These are phyloP conservation scores for Diaporthe eres DNA, from an alignment of 2,329 filamentous ascomycete genomes.

Conservation along the genomic window DNA sequence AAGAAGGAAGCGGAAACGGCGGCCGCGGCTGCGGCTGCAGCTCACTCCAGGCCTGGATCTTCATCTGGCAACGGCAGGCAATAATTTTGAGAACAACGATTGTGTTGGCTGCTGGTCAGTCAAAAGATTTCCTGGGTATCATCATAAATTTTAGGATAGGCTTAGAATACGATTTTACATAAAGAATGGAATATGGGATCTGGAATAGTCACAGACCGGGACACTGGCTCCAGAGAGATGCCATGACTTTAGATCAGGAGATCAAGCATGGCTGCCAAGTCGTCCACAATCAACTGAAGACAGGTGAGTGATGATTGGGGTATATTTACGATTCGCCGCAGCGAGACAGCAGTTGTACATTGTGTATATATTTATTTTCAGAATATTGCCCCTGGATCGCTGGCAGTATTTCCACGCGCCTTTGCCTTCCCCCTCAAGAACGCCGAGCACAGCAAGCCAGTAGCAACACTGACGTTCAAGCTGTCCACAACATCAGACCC, in stretches of 20 bases:
- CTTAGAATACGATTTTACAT: no score
- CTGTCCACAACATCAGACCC: slow-evolving; percentile 79
- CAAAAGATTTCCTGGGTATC: no score
- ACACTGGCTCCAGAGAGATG: no score
- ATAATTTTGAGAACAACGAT: no score
- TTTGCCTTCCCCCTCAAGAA: slow-evolving; percentile 67
- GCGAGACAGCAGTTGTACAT: neutral
- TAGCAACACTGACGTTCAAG: slow-evolving; percentile 92
- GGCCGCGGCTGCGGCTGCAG: no score
- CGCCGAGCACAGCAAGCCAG: slow-evolving; percentile 79
- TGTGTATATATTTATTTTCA: neutral
- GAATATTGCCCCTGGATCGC: slow-evolving; percentile 19
- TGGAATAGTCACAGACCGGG: no score
- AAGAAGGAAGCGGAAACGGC: no score
- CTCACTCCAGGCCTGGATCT: no score
- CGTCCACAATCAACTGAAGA: neutral
- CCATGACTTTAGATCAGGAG: neutral
- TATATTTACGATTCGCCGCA: neutral
- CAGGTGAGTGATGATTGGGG: neutral
- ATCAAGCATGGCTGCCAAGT: neutral
- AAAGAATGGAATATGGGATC: no score
- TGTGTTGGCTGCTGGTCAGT: no score
- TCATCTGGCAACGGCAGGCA: no score
- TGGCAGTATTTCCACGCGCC: slow-evolving; percentile 4
- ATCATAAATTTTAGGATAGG: no score